Base-by-base conservation (phyloP, 208 protist genomes). In the Wallacemonas rigidus region DNA sequence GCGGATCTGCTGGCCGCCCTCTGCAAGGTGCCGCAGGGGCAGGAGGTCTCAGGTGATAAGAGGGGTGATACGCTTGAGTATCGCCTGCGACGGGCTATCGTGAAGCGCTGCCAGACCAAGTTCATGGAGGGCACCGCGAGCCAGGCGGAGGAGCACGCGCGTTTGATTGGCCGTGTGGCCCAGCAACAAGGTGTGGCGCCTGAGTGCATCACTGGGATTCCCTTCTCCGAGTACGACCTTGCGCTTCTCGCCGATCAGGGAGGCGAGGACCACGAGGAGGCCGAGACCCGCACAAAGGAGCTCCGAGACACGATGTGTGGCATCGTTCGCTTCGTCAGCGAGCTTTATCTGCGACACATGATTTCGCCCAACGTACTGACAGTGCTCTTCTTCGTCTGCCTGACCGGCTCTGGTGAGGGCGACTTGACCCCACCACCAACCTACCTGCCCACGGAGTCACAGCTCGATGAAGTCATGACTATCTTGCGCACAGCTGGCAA, bases 251-350 rank as follows among this genome's bases (percentile, higher is more conserved):
- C 36, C 0, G 64, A 69, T 7, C 50, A 60, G 50, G 64, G 57
- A 5, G 48, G 48, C 48, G 64, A 69, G 38, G 64, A 69, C 50
- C 47, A n/a, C 36, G 80, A 82, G 69, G 74, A 72, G 74, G 67
- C 17, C 17, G 45, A 69, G 5, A 48, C 48, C 40, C 39, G 41
- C 12, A 77, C 44, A 39, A 89, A 87, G 73, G 79, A 90, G 71
- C 76, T 78, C 8, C 81, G 88, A 0, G 82, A 92, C 51, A 67
- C 71, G 17, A 84, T 88, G 71, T 90, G 85, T 55, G 91, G 91
- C 57, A 93, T 86, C 75, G 85, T 92, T 11, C 80, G 73, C 48
- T 96, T 96, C 74, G 79, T 93, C 60, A 80, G 86, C 50, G 86
- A 96, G 79, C 79, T 96, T 3, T 91, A 86, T 63, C 63, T 91